Conservation (phyloP, 176 grass and related monocot species). For the Luzula sylvatica region DNA sequence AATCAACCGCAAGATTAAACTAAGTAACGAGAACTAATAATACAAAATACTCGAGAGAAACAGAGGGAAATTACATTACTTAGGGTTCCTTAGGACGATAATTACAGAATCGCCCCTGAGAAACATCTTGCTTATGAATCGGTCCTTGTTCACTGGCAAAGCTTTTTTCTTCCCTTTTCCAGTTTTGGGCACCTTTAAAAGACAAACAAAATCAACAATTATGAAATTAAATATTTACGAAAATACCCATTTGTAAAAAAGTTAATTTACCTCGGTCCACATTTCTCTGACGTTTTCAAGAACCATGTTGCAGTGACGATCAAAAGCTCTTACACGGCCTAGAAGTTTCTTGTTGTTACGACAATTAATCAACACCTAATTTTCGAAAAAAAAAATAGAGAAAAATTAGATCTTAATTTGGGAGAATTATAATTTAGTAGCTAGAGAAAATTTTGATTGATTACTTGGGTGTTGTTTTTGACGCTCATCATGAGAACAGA, state of each 20-base stretch:
- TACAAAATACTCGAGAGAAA: not conserved
- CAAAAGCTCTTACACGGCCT: constrained; percentile 87
- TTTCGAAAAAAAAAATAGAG: not conserved
- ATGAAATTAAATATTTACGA: not conserved
- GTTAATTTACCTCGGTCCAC: constrained; percentile 71
- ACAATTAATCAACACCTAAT: constrained; percentile 88
- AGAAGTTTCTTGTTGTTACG: constrained; percentile 95
- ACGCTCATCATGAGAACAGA: constrained; percentile 83
- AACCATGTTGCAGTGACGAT: constrained; percentile 97
- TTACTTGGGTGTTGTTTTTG: constrained; percentile 79
- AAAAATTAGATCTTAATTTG: no score
- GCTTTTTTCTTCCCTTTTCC: constrained; percentile 99
- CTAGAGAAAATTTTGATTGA: not conserved
- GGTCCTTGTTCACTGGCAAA: constrained; percentile 87
- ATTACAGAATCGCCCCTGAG: constrained; percentile 88
- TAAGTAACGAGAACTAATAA: not conserved
- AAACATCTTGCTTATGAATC: constrained; percentile 98
- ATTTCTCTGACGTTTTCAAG: constrained; percentile 95
- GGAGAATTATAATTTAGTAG: not conserved
- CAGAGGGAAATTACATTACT: constrained; percentile 23
- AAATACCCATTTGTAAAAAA: not conserved
- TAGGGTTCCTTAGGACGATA: constrained; percentile 77
- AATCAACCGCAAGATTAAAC: not conserved
- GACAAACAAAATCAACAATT: constrained; percentile 11
- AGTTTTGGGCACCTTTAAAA: constrained; percentile 73